phyloP scores from a whole-genome alignment of 345 rosid genomes.

The Bruguiera parviflora region DNA sequence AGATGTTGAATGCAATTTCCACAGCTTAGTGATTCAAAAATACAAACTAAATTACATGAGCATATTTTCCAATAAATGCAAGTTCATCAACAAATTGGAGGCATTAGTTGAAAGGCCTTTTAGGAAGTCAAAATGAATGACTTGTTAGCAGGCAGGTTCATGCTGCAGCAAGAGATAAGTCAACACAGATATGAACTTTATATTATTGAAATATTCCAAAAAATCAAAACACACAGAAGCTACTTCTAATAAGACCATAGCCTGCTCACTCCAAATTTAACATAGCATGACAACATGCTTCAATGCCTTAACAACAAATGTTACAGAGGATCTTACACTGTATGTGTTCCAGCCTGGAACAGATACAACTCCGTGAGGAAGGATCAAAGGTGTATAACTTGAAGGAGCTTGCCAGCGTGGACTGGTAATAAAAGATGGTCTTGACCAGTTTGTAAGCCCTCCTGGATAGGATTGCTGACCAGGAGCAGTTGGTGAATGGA shows the following conservation, averaged over 20 bases:
- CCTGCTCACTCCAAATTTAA: background rate
- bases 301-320: conserved; percentile 4
- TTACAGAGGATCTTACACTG: conserved; percentile 50
- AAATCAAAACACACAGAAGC: background rate
- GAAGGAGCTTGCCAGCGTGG: conserved; percentile 99
- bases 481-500: conserved; percentile 67
- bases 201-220: background rate
- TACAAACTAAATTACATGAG: too few species aligned
- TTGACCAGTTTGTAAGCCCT: conserved; percentile 72
- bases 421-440: conserved; percentile 82
- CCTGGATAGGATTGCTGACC: conserved; percentile 72
- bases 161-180: background rate
- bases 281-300: background rate
- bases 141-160: background rate
- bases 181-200: background rate
- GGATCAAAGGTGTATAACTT: conserved; percentile 65
- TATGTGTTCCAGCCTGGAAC: conserved; percentile 93
- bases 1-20: too few species aligned
- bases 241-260: background rate
- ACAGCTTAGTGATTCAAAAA: too few species aligned
- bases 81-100: too few species aligned
- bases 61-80: too few species aligned
- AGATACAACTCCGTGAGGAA: conserved; percentile 88
- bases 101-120: too few species aligned
- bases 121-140: too few species aligned